Conservation (phyloP, 2,329 filamentous ascomycete genomes). For the Aotearoamyces nothofagi region DNA sequence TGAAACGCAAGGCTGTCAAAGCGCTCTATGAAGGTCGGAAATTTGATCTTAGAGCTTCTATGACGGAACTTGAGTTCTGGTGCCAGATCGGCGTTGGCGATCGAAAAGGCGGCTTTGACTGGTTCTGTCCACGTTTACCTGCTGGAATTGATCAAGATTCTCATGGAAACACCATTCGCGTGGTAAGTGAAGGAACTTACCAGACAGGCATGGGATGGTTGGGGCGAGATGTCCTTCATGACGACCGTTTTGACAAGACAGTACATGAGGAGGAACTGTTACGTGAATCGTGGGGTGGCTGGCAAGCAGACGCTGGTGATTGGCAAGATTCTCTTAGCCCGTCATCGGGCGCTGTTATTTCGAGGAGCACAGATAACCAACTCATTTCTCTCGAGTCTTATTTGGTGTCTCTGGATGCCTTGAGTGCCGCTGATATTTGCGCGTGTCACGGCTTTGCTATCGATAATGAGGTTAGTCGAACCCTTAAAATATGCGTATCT, state of each 20-base stretch:
- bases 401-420: constrained; percentile 34
- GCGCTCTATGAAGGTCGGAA: constrained; percentile 55
- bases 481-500: background rate
- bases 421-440: constrained; percentile 53
- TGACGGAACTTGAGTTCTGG: constrained; percentile 86
- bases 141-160: constrained; percentile 53
- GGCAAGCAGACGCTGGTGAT: constrained; percentile 47
- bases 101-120: constrained; percentile 72
- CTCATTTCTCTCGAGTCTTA: constrained; percentile 30
- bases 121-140: constrained; percentile 72
- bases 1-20: constrained; percentile 51
- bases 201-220: constrained; percentile 63
- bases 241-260: constrained; percentile 21
- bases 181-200: constrained; percentile 73
- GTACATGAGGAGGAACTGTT: constrained; percentile 46
- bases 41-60: constrained; percentile 62
- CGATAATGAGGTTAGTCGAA: constrained; percentile 10
- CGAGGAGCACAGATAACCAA: no score
- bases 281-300: constrained; percentile 50
- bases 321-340: constrained; percentile 31
- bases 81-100: constrained; percentile 93
- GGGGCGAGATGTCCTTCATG: constrained; percentile 39
- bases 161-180: constrained; percentile 52
- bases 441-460: constrained; percentile 12
- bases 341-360: no score